These are phyloP conservation scores for Nicotiana benthamiana DNA, from an alignment of 257 asterid genomes.

Conservation along the genomic window DNA sequence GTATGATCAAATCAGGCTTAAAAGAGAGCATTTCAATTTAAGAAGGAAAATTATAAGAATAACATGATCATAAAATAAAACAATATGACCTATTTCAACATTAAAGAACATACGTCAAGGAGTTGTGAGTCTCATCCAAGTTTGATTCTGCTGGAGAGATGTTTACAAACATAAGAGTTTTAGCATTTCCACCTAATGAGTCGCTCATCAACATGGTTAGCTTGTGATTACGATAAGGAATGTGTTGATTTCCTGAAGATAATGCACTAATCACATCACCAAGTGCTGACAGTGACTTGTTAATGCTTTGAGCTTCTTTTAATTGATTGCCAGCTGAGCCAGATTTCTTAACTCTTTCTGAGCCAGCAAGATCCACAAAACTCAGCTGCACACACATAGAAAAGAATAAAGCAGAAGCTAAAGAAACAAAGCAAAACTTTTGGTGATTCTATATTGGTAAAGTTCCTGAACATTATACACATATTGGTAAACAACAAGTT, in stretches of 20 bases:
- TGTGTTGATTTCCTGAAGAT: conserved; percentile 78
- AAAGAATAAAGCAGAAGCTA: neutral
- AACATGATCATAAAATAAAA: neutral
- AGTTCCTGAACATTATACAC: neutral
- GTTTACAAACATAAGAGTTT: conserved; percentile 92
- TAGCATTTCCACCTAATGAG: conserved; percentile 95
- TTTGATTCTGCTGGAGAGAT: conserved; percentile 92
- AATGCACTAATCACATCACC: conserved; percentile 96
- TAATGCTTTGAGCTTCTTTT: conserved; percentile 96
- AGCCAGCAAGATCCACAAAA: conserved; percentile 98
- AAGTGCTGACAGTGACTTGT: conserved; percentile 91
- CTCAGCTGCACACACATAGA: conserved; percentile 55
- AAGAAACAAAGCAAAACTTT: neutral
- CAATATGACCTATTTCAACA: neutral
- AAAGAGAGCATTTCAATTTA: neutral
- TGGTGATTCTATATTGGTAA: neutral
- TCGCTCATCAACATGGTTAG: conserved; percentile 97
- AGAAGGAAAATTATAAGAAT: neutral
- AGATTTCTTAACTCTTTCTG: conserved; percentile 87
- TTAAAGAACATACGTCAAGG: conserved; percentile 48
- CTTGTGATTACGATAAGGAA: conserved; percentile 95
- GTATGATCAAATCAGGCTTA: neutral
- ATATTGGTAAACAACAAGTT: neutral
- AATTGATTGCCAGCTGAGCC: conserved; percentile 85
- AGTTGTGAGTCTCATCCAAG: conserved; percentile 89